These are phyloP conservation scores for Colletotrichum truncatum DNA, from an alignment of 2,329 filamentous ascomycete genomes.

Conservation along the genomic window DNA sequence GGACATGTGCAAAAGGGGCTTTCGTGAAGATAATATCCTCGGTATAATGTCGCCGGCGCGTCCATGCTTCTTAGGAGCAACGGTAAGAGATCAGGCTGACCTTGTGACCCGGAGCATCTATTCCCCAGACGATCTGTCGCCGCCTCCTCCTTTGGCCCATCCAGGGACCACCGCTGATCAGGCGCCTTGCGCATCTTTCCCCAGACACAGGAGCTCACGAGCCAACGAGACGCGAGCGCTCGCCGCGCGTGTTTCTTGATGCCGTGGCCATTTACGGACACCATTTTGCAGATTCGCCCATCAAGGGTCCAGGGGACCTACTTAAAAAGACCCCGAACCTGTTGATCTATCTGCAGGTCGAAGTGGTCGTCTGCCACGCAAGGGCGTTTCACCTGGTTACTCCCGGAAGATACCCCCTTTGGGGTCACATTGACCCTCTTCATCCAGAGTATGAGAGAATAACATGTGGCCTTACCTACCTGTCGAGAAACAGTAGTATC, in stretches of 20 bases:
- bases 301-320: not conserved
- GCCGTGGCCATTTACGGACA: not conserved
- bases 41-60: not conserved
- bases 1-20: not conserved
- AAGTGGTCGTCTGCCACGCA: not conserved
- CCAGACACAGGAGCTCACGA: not conserved
- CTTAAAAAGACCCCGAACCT: not conserved
- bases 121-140: not conserved
- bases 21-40: not conserved
- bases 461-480: too few species aligned
- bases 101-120: not conserved
- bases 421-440: constrained; percentile 4
- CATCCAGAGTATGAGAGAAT: not conserved
- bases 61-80: not conserved
- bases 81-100: constrained; percentile 5
- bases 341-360: not conserved
- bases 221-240: not conserved
- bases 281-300: not conserved
- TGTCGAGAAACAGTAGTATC: not conserved
- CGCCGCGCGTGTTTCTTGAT: not conserved
- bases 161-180: constrained; percentile 21
- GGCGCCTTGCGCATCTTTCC: constrained; percentile 10
- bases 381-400: not conserved
- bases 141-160: not conserved
- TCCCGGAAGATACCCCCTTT: not conserved